Evolutionary conservation across 2,329 filamentous ascomycete species (phyloP), one percentile per base, ranked within the genome.

Genomic region (Hypomyces perniciosus): DNA sequence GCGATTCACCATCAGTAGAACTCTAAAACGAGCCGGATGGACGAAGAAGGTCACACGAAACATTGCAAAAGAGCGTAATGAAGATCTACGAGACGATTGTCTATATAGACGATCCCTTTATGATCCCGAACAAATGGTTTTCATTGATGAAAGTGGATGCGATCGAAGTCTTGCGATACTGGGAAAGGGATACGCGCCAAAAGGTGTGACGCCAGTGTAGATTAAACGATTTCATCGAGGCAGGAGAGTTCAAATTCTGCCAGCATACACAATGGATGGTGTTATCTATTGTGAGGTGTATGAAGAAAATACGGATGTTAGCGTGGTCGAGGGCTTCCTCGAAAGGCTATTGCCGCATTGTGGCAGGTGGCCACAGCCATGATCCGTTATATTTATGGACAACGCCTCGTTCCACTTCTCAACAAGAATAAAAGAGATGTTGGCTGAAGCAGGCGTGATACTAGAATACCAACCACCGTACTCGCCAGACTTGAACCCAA

Each of bases 51-150:
- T 39, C 5, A 57, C 41, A 43, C 29, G 9, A 4, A 56, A 39
- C 10, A 33, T 52, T 6, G 40, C 49, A 2, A 56, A 56, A 46
- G 54, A 56, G n/a, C 43, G 39, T 66, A 66, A 66, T 28, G 44
- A 50, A 61, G 51, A 71, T 44, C 42, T 56, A 39, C 48, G 45
- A 51, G 50, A 56, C 42, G 40, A 53, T 44, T 56, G 52, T 50
- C 50, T 54, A 46, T 28, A 56, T 34, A 44, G 52, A 51, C 46
- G 52, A 52, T 52, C 52, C 37, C 33, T 49, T 44, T 54, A 44
- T 44, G 50, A 46, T 39, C 50, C 43, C n/a, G 37, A 51, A 41
- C 37, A 54, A 50, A 54, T 56, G 47, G 30, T 53, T 34, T 54
- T 52, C 10, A 51, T 56, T 20, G 47, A 54, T 55, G 45, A 56